Base-by-base conservation (phyloP, 768 basidiomycete genomes). In the Pleurotus eryngii region DNA sequence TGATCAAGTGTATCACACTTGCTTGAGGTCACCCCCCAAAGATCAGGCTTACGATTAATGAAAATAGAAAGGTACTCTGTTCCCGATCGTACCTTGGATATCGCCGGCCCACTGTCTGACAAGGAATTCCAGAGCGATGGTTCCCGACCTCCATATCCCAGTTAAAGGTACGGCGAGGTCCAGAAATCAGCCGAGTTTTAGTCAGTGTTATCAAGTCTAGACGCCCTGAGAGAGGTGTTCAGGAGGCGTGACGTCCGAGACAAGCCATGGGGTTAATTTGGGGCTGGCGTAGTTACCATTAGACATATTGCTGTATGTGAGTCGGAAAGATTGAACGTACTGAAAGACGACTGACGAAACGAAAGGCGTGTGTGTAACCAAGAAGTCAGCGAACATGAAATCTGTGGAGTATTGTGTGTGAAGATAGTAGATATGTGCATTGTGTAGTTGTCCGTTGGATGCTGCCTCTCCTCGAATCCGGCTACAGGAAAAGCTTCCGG, bases 201-300 rank as follows among this genome's bases (percentile, higher is more conserved):
- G 11, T 64, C 68, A 8, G 14, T 17, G 40, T 17, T 45, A 22
- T 7, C n/a, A 17, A 45, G 14, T n/a, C n/a, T 7, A 45, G 42
- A 45, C 20, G n/a, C 14, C 8, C 89, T 89, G 0, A 92, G 70
- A 0, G 76, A 74, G 0, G 82, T 83, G 26, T 82, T 79, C 0
- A 70, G 48, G 0, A 89, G 96, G 94, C 3, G 91, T 90, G 24
- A 95, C 93, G 68, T 97, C 93, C 11, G 91, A 94, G 46, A 98
- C 95, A 67, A 98, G 98, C 95, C 96, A 99, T 0, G 95, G 95
- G 51, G 97, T 89, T 7, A 90, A 75, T 69, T 98, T 98, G 0
- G 95, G 92, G 73, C 95, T 96, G 59, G 26, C 5, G 54, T 35
- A 35, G 30, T 22, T 22, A 17, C 14, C 50, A 46, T 40, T 54